These are phyloP conservation scores for Colletotrichum viniferum DNA, from an alignment of 2,329 filamentous ascomycete genomes.

Conservation along the genomic window DNA sequence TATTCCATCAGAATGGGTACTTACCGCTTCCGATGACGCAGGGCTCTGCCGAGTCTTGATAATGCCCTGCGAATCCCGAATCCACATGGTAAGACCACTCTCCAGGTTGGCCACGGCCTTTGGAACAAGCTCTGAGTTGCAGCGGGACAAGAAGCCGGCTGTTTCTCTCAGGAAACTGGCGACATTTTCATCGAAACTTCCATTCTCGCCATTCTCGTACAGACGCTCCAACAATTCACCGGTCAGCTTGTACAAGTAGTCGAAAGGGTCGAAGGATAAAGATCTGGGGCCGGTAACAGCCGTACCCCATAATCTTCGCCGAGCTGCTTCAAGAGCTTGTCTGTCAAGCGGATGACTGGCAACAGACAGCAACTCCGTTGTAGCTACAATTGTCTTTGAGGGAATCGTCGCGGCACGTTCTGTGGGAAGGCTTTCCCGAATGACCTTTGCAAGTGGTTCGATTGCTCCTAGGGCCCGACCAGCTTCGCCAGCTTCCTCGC, in stretches of 20 bases:
- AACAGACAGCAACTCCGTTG: slow-evolving; percentile 47
- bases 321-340: slow-evolving; percentile 68
- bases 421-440: slow-evolving; percentile 43
- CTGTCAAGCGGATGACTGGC: slow-evolving; percentile 63
- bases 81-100: slow-evolving; percentile 64
- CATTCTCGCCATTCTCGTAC: slow-evolving; percentile 53
- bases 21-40: slow-evolving; percentile 48
- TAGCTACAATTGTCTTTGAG: slow-evolving; percentile 35
- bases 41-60: slow-evolving; percentile 46
- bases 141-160: slow-evolving; percentile 55
- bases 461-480: slow-evolving; percentile 70
- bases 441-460: slow-evolving; percentile 69
- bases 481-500: slow-evolving; percentile 68
- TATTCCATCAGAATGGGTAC: slow-evolving; percentile 27
- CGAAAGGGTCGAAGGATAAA: slow-evolving; percentile 64
- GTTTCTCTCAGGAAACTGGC: slow-evolving; percentile 58
- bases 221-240: slow-evolving; percentile 54
- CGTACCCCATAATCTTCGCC: slow-evolving; percentile 70
- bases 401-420: slow-evolving; percentile 23
- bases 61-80: slow-evolving; percentile 59
- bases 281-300: slow-evolving; percentile 42
- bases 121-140: slow-evolving; percentile 53
- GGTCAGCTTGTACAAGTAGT: slow-evolving; percentile 67
- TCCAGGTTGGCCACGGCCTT: slow-evolving; percentile 66
- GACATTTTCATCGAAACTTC: slow-evolving; percentile 40